Evolutionary conservation across 129 eudicot species (phyloP), one percentile per base, ranked within the genome.

Genomic region (Oenanthe sinensis): DNA sequence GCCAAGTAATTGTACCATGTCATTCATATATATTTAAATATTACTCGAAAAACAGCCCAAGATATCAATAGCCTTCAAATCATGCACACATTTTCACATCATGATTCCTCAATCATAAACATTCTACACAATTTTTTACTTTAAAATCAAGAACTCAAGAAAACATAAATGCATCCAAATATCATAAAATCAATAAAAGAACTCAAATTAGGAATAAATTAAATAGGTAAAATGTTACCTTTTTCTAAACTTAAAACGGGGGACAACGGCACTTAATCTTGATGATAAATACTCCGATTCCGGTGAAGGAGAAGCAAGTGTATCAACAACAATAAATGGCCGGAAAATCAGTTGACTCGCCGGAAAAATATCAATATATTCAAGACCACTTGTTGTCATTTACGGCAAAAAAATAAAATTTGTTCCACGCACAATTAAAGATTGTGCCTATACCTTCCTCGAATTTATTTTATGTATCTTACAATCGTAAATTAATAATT

Each of bases 311-410:
- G 87, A 91, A 43, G 97, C 87, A 20, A 68, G 73, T 13, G 90
- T 90, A 76, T 83, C 89, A 46, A 80, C 44, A 72, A 71, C 15
- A 42, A 24, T 8, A 73, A 44, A 0, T 30, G 77, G 79, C 75
- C 80, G 84, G 82, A 71, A 85, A 77, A 80, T 28, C 65, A 71
- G 50, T 86, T 79, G 84, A 77, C 85, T 84, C 43, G 82, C 87
- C 45, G 82, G 82, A 82, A 74, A 72, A 68, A 43, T n/a, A 79
- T 78, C 73, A 85, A 75, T 77, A 68, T 85, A 45, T 11, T 45
- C 58, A 24, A 79, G 50, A 62, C 81, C 81, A 80, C 85, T 78
- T 87, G n/a, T 91, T 88, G 96, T 91, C 96, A 91, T 91, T 91
- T 91, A 91, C 86, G 92, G 72, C 54, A 62, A 46, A 62, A 55